Base-by-base conservation (phyloP, 139 green algal genomes). In the Volvox africanus region DNA sequence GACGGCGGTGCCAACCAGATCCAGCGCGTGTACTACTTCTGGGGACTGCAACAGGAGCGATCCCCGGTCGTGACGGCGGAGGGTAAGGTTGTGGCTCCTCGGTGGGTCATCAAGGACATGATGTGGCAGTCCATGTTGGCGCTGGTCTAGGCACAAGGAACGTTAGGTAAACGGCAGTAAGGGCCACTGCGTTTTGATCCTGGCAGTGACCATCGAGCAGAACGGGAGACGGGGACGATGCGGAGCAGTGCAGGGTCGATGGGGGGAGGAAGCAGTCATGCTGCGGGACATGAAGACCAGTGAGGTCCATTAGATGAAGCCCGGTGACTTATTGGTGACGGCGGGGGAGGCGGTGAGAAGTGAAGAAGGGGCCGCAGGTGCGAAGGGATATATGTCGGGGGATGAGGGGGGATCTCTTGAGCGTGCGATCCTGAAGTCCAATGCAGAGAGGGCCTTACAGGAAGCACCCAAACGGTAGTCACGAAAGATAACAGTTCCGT, bases 71-170 rank as follows among this genome's bases (percentile, higher is more conserved):
- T 98, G n/a, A 96, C 95, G 18, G 89, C 92, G 1, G 95, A 97
- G 78, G 97, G 97, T 77, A 94, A 94, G 85, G 61, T 96, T 61
- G 92, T 98, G 92, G 96, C 97, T 6, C 97, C 97, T 12, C 92
- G 97, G 1, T 99, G 96, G 96, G 95, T 98, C 88, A 95, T 99
- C 79, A 94, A 95, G 55, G 97, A 99, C 89, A 98, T 98, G 97
- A 94, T 98, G 93, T 96, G 93, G 94, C 94, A 96, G 93, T 92
- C 80, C 75, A 96, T 96, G 93, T 89, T 95, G 88, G 94, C 94
- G 32, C 90, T 96, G 76, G 92, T 96, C 71, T 96, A 73, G 33
- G 78, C 11, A 12, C 44, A 75, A 28, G 22, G 22, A 3, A 32
- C 67, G 22, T 75, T 11, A 75, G 22, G 24, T 12, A 75, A 75